Evolutionary conservation across 2,329 filamentous ascomycete species (phyloP).

Genomic region (Fonsecaea nubica): DNA sequence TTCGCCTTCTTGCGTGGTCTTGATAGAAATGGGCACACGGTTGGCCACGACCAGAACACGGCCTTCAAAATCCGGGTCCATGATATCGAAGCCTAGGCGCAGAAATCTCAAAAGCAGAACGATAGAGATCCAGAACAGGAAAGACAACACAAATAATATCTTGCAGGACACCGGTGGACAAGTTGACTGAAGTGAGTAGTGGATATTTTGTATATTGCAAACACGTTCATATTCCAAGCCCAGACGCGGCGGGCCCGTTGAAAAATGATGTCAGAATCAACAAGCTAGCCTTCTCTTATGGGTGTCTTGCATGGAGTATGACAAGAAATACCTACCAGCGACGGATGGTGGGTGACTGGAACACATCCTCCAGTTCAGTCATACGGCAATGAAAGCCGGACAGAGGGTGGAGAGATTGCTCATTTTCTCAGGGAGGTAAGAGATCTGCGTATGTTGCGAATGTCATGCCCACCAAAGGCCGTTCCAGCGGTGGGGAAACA

Average conservation of each 20-base stretch:
- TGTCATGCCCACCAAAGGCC: background rate
- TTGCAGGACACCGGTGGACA: background rate
- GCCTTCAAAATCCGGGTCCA: conserved; percentile 28
- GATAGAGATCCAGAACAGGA: background rate
- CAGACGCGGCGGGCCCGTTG: background rate
- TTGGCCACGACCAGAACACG: conserved; percentile 87
- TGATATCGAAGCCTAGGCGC: background rate
- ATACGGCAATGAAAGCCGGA: conserved; percentile 2
- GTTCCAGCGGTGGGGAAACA: background rate
- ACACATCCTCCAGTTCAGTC: background rate
- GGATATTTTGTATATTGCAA: background rate
- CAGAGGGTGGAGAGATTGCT: background rate
- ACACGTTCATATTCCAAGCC: background rate
- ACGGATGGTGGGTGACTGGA: background rate
- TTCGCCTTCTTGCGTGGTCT: conserved; percentile 85
- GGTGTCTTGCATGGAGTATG: background rate
- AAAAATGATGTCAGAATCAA: conserved; percentile 20
- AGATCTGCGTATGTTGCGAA: background rate
- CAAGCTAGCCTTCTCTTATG: background rate
- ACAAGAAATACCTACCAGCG: background rate
- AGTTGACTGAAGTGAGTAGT: background rate
- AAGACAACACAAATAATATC: background rate
- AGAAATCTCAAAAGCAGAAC: background rate
- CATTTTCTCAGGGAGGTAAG: background rate
- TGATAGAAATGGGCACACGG: conserved; percentile 93